These are phyloP conservation scores for Flaveria linearis DNA, from an alignment of 129 eudicot genomes.

Conservation along the genomic window DNA sequence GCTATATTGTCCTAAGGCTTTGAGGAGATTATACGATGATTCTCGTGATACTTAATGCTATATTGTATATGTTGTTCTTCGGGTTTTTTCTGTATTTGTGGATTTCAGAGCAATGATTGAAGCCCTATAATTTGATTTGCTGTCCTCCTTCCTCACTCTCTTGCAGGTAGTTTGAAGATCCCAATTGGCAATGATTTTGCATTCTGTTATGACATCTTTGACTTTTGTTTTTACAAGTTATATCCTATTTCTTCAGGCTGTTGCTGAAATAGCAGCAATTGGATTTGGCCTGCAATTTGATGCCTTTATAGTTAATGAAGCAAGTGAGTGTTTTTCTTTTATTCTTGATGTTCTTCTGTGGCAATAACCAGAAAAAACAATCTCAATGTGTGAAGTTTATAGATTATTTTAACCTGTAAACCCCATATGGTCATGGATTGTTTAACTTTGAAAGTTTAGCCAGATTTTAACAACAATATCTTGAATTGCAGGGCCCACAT, in stretches of 20 bases:
- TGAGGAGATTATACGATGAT: slow-evolving; percentile 47
- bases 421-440: not conserved
- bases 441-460: not conserved
- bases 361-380: not conserved
- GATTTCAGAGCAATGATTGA: too few relatives aligned
- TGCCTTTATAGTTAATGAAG: slow-evolving; percentile 89
- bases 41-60: slow-evolving; percentile 37
- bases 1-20: slow-evolving; percentile 53
- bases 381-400: not conserved
- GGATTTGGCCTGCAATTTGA: slow-evolving; percentile 86
- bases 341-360: not conserved
- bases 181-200: slow-evolving; percentile 6
- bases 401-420: slow-evolving; percentile 1
- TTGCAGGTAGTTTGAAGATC: too few relatives aligned
- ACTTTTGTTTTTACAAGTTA: not conserved
- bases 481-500: slow-evolving; percentile 80
- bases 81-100: too few relatives aligned
- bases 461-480: not conserved
- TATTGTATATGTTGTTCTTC: too few relatives aligned
- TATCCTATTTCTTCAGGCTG: slow-evolving; percentile 54
- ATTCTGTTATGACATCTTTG: not conserved
- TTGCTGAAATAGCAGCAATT: slow-evolving; percentile 98
- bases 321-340: slow-evolving; percentile 45
- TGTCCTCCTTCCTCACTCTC: too few relatives aligned
- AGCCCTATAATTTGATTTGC: too few relatives aligned